Evolutionary conservation across 202 grass and related monocot species (phyloP).

Genomic region (Panicum virgatum): DNA sequence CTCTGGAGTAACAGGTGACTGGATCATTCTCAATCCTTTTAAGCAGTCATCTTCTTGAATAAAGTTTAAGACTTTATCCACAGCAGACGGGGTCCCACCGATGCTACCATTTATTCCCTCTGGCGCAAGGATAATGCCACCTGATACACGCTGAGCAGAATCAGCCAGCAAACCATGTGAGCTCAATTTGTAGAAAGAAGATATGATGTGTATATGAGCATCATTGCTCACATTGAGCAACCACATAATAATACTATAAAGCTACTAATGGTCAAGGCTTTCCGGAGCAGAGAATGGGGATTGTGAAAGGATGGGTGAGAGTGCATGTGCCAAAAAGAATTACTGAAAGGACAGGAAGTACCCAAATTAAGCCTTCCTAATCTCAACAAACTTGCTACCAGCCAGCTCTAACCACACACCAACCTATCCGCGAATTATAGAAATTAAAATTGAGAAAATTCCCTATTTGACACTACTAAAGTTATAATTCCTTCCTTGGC

Average conservation of each 20-base stretch:
- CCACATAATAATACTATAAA: background rate
- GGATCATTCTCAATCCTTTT: constrained; percentile 76
- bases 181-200: background rate
- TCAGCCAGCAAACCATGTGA: constrained; percentile 49
- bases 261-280: background rate
- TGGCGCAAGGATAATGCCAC: constrained; percentile 91
- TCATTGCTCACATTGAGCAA: background rate
- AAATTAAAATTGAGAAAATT: too few species aligned
- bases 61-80: constrained; percentile 72
- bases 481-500: too few species aligned
- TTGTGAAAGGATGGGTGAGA: background rate
- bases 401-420: background rate
- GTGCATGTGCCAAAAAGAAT: background rate
- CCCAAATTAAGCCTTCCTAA: background rate
- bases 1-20: constrained; percentile 91
- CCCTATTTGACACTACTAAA: too few species aligned
- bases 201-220: background rate
- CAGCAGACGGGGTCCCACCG: constrained; percentile 68
- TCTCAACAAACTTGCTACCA: background rate
- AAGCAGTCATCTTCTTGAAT: constrained; percentile 78
- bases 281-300: background rate
- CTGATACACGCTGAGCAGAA: constrained; percentile 91
- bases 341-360: background rate
- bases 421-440: too few species aligned
- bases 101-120: constrained; percentile 96